Conservation (phyloP, 192 early-diverging fungal genomes). For the Backusella liffmaniae region DNA sequence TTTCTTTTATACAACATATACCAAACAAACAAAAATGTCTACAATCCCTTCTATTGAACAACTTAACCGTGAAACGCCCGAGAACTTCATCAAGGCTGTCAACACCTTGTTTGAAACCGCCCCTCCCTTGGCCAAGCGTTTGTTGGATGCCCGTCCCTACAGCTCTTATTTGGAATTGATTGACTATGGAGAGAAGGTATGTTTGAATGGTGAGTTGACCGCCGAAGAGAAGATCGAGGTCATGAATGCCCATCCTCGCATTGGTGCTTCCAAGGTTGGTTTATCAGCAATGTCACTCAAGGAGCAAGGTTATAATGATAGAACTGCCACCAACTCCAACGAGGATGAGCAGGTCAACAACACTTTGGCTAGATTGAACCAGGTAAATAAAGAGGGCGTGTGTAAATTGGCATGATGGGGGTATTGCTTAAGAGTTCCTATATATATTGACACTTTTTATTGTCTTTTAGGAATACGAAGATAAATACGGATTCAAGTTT, state of each 20-base stretch:
- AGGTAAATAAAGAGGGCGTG: conserved; percentile 39
- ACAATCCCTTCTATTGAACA: conserved; percentile 64
- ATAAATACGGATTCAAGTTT: conserved; percentile 77
- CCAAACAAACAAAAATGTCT: conserved; percentile 21
- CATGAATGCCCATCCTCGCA: conserved; percentile 88
- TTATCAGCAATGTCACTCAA: conserved; percentile 70
- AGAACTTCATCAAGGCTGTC: conserved; percentile 58
- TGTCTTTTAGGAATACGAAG: conserved; percentile 57
- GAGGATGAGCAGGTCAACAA: conserved; percentile 54
- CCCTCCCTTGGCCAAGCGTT: conserved; percentile 70
- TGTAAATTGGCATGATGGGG: not conserved
- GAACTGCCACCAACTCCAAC: conserved; percentile 32
- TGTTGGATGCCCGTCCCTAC: conserved; percentile 72
- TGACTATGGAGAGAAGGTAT: conserved; percentile 46
- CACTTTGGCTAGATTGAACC: conserved; percentile 57
- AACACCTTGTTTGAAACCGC: conserved; percentile 83
- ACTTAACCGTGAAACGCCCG: conserved; percentile 54
- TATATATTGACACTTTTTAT: not conserved
- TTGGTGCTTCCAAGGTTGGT: conserved; percentile 70
- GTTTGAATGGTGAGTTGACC: conserved; percentile 52
- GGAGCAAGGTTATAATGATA: conserved; percentile 64
- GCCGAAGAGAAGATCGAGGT: conserved; percentile 70
- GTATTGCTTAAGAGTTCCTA: not conserved
- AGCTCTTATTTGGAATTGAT: conserved; percentile 67
- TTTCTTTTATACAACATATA: conserved; percentile 21